These are phyloP conservation scores for Nakazawaea peltata DNA, from an alignment of 805 yeast genomes.

Conservation along the genomic window DNA sequence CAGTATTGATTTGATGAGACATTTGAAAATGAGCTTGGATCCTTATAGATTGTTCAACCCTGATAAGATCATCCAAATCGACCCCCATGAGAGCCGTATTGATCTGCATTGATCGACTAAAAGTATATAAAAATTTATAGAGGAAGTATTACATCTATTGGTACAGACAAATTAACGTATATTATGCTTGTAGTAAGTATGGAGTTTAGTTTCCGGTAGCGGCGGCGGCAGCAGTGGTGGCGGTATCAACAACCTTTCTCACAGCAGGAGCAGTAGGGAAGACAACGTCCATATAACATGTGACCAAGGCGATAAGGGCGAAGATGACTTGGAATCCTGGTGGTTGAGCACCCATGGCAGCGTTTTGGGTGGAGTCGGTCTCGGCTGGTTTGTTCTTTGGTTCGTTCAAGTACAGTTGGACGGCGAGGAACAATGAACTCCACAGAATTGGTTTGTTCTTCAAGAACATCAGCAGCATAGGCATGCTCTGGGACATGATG, in stretches of 20 bases:
- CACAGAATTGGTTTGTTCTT: conserved; percentile 47
- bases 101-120: conserved; percentile 5
- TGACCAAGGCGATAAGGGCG: conserved; percentile 35
- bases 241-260: conserved; percentile 13
- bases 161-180: background rate
- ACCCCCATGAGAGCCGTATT: conserved; percentile 29
- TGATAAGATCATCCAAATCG: conserved; percentile 68
- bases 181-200: no score
- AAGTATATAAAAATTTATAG: background rate
- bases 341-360: conserved; percentile 28
- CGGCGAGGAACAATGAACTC: conserved; percentile 43
- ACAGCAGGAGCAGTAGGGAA: conserved; percentile 31
- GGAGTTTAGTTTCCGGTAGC: conserved; percentile 8
- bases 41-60: conserved; percentile 71
- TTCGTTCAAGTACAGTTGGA: conserved; percentile 39
- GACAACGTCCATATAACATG: conserved; percentile 43
- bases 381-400: conserved; percentile 18
- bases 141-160: background rate
- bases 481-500: conserved; percentile 43
- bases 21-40: conserved; percentile 62
- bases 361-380: conserved; percentile 14
- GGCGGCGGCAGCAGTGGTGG: conserved; percentile 14
- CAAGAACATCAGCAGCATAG: conserved; percentile 60
- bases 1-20: conserved; percentile 67
- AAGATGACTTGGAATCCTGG: conserved; percentile 37